These are phyloP conservation scores for Sporothrix euskadiensis DNA, from an alignment of 2,329 filamentous ascomycete genomes.

Conservation along the genomic window DNA sequence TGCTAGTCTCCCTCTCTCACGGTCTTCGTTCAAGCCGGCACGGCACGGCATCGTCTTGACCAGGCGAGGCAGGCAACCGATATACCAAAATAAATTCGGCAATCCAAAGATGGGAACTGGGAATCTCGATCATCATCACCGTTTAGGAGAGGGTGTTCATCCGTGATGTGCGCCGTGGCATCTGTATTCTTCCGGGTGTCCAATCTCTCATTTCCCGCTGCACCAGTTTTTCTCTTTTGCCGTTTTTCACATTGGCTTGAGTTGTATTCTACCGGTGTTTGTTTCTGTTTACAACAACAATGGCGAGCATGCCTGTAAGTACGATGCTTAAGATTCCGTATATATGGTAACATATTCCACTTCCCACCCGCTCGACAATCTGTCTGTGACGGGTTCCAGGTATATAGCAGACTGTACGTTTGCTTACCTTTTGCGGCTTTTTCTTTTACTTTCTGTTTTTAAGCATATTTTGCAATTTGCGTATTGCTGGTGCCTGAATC, in stretches of 20 bases:
- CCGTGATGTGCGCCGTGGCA: background rate
- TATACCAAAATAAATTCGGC: background rate
- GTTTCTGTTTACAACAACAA: conserved; percentile 7
- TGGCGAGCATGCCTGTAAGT: background rate
- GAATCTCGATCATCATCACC: background rate
- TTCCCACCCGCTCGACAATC: conserved; percentile 11
- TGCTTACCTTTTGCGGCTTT: background rate
- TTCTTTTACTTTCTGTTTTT: background rate
- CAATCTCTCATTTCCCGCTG: background rate
- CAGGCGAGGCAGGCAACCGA: background rate
- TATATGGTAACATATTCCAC: background rate
- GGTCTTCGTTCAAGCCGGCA: background rate
- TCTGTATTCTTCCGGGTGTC: background rate
- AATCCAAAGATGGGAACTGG: background rate
- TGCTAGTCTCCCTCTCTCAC: background rate
- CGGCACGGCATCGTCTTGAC: background rate
- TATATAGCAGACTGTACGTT: background rate
- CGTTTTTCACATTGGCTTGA: background rate
- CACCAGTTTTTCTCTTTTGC: background rate
- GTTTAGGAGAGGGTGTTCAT: background rate
- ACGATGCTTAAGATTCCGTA: background rate
- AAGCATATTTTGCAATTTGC: background rate
- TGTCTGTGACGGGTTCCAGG: conserved; percentile 24
- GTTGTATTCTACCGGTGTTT: background rate
- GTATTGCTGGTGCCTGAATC: background rate